Evolutionary conservation across 2,329 filamentous ascomycete genomes (phyloP).

Genomic region (Colletotrichum sp.): DNA sequence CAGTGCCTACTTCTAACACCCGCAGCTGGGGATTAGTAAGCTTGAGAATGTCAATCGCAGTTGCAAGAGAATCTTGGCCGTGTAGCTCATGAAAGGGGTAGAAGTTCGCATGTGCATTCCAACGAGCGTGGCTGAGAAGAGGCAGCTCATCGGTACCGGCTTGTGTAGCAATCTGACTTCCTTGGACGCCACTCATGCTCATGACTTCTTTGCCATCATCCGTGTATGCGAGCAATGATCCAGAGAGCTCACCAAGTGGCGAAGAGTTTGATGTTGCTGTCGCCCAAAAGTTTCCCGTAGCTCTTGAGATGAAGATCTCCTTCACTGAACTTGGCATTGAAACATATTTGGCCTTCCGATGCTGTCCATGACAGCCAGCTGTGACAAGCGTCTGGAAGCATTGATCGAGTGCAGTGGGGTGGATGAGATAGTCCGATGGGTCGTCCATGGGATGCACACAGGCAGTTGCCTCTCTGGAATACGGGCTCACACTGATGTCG

Average conservation of each 20-base stretch:
- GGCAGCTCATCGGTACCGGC: neutral
- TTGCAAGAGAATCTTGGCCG: neutral
- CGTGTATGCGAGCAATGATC: neutral
- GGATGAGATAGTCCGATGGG: conserved; percentile 32
- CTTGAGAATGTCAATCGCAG: neutral
- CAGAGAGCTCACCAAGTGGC: neutral
- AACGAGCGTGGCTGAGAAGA: neutral
- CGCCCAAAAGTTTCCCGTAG: neutral
- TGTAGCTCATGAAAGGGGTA: neutral
- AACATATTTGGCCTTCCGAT: neutral
- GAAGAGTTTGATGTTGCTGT: neutral
- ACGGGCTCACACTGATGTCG: conserved; percentile 23
- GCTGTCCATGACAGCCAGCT: conserved; percentile 9
- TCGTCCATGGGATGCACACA: neutral
- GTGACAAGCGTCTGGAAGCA: conserved; percentile 32
- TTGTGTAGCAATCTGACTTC: neutral
- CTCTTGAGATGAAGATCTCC: neutral
- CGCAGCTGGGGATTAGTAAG: neutral
- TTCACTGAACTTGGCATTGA: neutral
- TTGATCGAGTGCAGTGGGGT: conserved; percentile 42
- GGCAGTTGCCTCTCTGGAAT: conserved; percentile 24
- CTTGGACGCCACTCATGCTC: neutral
- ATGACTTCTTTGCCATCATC: neutral
- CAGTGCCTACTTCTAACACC: neutral
- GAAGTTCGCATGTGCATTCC: neutral